Base-by-base conservation (phyloP, 139 green algal species). In the Nannochloris sp. region DNA sequence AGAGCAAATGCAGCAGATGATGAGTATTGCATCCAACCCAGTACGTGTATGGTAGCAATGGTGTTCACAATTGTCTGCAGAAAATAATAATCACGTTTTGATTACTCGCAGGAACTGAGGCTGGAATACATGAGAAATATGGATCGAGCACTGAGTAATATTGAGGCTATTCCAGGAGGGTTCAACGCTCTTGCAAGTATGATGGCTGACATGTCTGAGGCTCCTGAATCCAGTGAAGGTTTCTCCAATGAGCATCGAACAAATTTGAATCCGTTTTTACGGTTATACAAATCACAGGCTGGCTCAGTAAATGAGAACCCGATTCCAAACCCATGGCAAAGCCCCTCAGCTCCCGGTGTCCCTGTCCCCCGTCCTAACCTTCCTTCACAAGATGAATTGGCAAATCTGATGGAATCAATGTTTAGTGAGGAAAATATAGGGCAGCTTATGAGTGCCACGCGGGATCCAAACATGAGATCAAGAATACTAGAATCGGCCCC, bases 271-370 rank as follows among this genome's bases (percentile, higher is more conserved):
- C 71, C 70, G 6, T 76, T 80, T 44, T 62, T 58, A 4, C 44
- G 48, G 40, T 53, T 59, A 56, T 75, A 62, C 58, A 56, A 66
- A 71, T 57, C 36, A 40, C 40, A 23, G 6, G 66, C 72, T 16
- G n/a, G 28, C 13, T 63, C 57, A 20, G 48, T 84, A 31, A 96
- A 96, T 61, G 70, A 72, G 16, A 79, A 79, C 6, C 93, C 93
- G 8, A 82, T 99, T 57, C 93, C 93, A 10, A 99, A 99, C 78
- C 93, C 93, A 2, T 97, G 93, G 90, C 33, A 8, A 12, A 40
- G 33, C 33, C 33, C 33, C 33, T 40, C 33, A 8, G 5, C 33
- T 40, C 6, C 33, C 9, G 11, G 6, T 11, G 33, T 40, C 1
- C 11, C 6, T 8, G 5, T 23, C 20, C 20, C 5, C 33, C 33